A percentile compares a stretch with the other conserved stretches of the same genome.
These are phyloP conservation scores for Synchytrium microbalum DNA, from an alignment of 371 early-diverging fungal species.

Conservation along the genomic window DNA sequence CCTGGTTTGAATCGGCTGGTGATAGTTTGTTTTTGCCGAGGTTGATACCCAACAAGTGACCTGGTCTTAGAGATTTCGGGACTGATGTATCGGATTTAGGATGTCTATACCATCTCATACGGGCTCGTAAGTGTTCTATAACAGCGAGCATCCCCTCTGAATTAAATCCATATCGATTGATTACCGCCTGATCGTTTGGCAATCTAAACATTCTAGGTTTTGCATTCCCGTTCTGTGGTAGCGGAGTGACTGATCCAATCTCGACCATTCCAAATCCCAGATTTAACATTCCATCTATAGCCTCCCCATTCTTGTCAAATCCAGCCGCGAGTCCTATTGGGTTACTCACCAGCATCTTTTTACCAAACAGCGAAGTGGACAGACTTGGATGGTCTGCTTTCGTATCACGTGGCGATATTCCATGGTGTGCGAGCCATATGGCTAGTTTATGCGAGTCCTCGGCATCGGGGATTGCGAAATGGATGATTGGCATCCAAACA, in stretches of 20 bases:
- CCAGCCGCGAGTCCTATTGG: conserved; percentile 83
- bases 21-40: conserved; percentile 77
- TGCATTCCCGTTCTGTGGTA: conserved; percentile 76
- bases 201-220: conserved; percentile 72
- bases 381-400: conserved; percentile 33
- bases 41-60: conserved; percentile 65
- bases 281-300: conserved; percentile 63
- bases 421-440: conserved; percentile 47
- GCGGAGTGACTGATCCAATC: conserved; percentile 74
- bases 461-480: conserved; percentile 46
- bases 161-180: conserved; percentile 86
- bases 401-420: conserved; percentile 49
- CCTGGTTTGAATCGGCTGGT: conserved; percentile 45
- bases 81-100: conserved; percentile 1
- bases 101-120: conserved; percentile 51
- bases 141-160: conserved; percentile 61
- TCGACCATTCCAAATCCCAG: conserved; percentile 83
- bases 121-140: conserved; percentile 45
- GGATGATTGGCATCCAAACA: conserved; percentile 56
- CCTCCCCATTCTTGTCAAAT: conserved; percentile 79
- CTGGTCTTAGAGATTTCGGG: conserved; percentile 32
- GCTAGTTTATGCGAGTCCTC: conserved; percentile 62
- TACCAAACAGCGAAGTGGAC: conserved; percentile 34
- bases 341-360: conserved; percentile 48
- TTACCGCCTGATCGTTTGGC: conserved; percentile 56